Conservation (phyloP, 2,329 filamentous ascomycete genomes). For the Emericellopsis cladophorae region DNA sequence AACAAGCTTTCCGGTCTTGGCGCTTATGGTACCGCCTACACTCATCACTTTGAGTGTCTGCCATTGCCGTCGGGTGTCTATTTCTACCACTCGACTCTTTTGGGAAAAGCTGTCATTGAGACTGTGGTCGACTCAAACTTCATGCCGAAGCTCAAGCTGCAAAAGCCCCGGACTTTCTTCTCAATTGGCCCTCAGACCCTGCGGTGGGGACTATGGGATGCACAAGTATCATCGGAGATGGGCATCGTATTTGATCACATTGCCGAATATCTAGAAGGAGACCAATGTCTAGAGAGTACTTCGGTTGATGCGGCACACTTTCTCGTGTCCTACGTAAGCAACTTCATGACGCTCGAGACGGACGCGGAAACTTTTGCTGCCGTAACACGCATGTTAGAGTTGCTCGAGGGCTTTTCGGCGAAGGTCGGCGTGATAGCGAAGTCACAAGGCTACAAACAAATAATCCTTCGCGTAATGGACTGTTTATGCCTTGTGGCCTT, state of each 20-base stretch:
- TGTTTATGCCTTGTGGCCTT: too few relatives aligned
- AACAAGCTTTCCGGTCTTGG: conserved; percentile 36
- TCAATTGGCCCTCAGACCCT: conserved; percentile 34
- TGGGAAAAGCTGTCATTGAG: conserved; percentile 40
- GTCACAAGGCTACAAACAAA: not conserved
- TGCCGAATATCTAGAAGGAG: conserved; percentile 17
- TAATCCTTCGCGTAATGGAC: not conserved
- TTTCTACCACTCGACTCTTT: conserved; percentile 46
- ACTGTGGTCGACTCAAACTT: conserved; percentile 17
- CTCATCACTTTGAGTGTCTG: conserved; percentile 49
- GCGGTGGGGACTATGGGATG: conserved; percentile 44
- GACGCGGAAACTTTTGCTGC: too few relatives aligned
- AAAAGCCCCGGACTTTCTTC: conserved; percentile 24
- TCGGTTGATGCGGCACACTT: conserved; percentile 25
- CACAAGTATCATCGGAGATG: conserved; percentile 45
- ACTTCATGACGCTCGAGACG: conserved; percentile 18
- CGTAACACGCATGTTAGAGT: too few relatives aligned
- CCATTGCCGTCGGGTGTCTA: conserved; percentile 41
- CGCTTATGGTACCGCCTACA: conserved; percentile 48
- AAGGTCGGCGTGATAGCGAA: too few relatives aligned
- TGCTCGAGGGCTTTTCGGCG: too few relatives aligned
- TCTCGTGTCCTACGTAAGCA: conserved; percentile 32
- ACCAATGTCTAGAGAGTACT: conserved; percentile 1
- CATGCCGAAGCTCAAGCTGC: conserved; percentile 12
- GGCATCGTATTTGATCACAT: conserved; percentile 50